Percentiles rank a stretch among this genome's conserved stretches.
Conservation (phyloP, 2,329 filamentous ascomycete species). For the Colletotrichum tropicicola region DNA sequence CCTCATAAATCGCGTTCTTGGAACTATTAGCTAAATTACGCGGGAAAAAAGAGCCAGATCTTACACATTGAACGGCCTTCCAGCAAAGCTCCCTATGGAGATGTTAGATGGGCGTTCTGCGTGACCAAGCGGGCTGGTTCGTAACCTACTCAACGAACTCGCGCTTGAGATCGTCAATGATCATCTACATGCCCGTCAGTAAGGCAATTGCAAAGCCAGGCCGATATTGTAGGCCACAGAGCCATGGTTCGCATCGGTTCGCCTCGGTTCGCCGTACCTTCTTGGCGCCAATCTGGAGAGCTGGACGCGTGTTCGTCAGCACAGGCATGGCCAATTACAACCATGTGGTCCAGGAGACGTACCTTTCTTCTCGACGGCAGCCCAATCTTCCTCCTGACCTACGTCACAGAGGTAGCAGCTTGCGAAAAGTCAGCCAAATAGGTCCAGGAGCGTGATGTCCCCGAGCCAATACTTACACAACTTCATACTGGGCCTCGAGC, state of each 20-base stretch:
- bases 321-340: background rate
- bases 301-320: background rate
- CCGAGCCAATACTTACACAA: constrained; percentile 11
- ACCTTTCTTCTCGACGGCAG: constrained; percentile 75
- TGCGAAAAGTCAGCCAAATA: background rate
- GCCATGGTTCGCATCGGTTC: background rate
- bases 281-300: constrained; percentile 30
- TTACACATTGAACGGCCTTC: constrained; percentile 78
- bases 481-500: constrained; percentile 1
- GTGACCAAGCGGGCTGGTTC: background rate
- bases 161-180: constrained; percentile 69
- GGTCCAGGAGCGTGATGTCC: too few relatives aligned
- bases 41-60: too few relatives aligned
- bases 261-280: constrained; percentile 13
- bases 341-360: constrained; percentile 38
- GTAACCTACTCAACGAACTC: constrained; percentile 70
- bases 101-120: background rate
- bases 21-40: too few relatives aligned
- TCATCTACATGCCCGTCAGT: constrained; percentile 43
- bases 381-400: constrained; percentile 76
- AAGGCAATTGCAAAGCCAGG: too few relatives aligned
- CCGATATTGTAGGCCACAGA: too few relatives aligned
- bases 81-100: constrained; percentile 71
- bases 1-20: constrained; percentile 62
- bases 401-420: constrained; percentile 67